phyloP scores from a whole-genome alignment of 2,329 filamentous ascomycete species.

The Fusarium scirpi region DNA sequence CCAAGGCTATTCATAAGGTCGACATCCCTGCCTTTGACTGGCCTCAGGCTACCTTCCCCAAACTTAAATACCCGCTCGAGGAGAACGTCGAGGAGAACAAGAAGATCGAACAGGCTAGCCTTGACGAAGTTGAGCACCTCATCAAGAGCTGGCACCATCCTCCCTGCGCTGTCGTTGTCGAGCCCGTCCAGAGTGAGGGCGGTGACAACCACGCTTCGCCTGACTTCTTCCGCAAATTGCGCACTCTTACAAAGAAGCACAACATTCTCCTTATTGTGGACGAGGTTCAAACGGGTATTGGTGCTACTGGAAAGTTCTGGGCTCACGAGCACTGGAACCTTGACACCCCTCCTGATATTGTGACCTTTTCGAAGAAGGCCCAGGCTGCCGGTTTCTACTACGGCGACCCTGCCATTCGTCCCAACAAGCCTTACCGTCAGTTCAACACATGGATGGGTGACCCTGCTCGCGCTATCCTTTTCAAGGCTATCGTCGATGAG shows the following conservation, averaged over 20 bases:
- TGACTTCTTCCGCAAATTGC: slow-evolving; percentile 86
- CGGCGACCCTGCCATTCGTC: slow-evolving; percentile 80
- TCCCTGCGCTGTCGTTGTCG: slow-evolving; percentile 84
- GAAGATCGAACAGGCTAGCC: slow-evolving; percentile 81
- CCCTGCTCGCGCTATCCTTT: slow-evolving; percentile 84
- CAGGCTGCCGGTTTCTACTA: slow-evolving; percentile 95
- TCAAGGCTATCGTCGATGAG: slow-evolving; percentile 87
- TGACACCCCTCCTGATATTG: slow-evolving; percentile 84
- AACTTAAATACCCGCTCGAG: slow-evolving; percentile 87
- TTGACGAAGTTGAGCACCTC: slow-evolving; percentile 85
- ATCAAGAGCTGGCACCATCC: slow-evolving; percentile 83
- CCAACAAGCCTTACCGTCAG: slow-evolving; percentile 94
- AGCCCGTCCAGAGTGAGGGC: slow-evolving; percentile 93
- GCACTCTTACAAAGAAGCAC: slow-evolving; percentile 81
- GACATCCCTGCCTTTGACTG: slow-evolving; percentile 96
- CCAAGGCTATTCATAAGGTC: slow-evolving; percentile 94
- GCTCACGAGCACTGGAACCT: slow-evolving; percentile 96
- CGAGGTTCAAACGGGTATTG: slow-evolving; percentile 93
- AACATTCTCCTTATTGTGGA: slow-evolving; percentile 89
- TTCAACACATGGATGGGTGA: slow-evolving; percentile 99
- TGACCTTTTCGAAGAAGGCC: slow-evolving; percentile 95
- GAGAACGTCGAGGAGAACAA: slow-evolving; percentile 83
- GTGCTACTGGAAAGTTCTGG: slow-evolving; percentile 95
- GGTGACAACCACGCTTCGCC: slow-evolving; percentile 94
- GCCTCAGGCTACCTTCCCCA: slow-evolving; percentile 89